phyloP scores from a whole-genome alignment of 352 stramenopile species.

The Pythium dissimile region DNA sequence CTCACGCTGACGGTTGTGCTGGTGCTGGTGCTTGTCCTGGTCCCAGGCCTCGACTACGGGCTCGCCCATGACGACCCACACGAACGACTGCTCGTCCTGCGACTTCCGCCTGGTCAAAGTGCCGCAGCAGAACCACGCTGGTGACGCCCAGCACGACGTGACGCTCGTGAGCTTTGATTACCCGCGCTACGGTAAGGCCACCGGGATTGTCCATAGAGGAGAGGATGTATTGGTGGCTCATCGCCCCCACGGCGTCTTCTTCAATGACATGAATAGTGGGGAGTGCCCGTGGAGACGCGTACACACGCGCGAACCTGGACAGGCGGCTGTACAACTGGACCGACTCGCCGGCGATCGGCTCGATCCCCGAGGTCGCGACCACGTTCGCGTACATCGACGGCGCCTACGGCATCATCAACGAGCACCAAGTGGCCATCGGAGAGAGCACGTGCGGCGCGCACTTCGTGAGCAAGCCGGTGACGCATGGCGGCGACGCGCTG shows the following conservation, averaged over 20 bases:
- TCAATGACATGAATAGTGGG: conserved; percentile 43
- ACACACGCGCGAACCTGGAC: conserved; percentile 62
- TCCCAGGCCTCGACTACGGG: conserved; percentile 54
- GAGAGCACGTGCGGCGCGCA: conserved; percentile 75
- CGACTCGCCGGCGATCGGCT: conserved; percentile 49
- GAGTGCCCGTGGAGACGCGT: conserved; percentile 49
- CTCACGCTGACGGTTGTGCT: background rate
- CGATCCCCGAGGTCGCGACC: conserved; percentile 55
- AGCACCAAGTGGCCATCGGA: conserved; percentile 76
- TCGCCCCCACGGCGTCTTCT: no score
- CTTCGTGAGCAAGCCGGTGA: conserved; percentile 57
- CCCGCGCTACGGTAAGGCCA: conserved; percentile 64
- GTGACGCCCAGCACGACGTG: conserved; percentile 45
- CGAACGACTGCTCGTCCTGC: conserved; percentile 79
- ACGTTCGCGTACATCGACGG: conserved; percentile 82
- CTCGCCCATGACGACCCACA: conserved; percentile 79
- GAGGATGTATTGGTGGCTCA: background rate
- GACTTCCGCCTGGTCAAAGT: conserved; percentile 84
- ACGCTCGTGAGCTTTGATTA: conserved; percentile 59
- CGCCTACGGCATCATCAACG: conserved; percentile 82
- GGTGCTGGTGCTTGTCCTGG: background rate
- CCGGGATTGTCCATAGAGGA: background rate
- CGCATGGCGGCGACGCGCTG: conserved; percentile 77
- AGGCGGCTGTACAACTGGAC: conserved; percentile 69
- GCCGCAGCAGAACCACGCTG: conserved; percentile 45